Evolutionary conservation across 2,329 filamentous ascomycete species (phyloP).

Genomic region (Trichoderma brevicompactum): DNA sequence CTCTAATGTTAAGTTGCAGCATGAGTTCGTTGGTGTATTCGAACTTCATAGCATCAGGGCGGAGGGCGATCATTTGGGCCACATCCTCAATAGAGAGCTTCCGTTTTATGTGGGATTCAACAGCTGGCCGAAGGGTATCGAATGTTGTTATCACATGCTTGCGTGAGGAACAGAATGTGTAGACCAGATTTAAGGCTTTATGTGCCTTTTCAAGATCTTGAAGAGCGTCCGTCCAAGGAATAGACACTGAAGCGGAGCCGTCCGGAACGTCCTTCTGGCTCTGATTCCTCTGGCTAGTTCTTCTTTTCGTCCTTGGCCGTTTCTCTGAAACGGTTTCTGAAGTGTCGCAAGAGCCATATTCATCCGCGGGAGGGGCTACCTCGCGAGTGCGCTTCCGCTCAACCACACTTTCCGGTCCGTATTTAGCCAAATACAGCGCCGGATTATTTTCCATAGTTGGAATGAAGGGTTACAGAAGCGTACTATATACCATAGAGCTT

Average conservation of each 20-base stretch:
- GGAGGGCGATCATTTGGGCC: conserved; percentile 75
- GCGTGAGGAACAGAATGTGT: conserved; percentile 91
- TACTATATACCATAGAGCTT: neutral
- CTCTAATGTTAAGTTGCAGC: conserved; percentile 78
- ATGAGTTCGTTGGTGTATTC: conserved; percentile 83
- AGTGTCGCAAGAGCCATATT: neutral
- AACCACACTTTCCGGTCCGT: too few species aligned
- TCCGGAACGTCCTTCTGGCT: conserved; percentile 24
- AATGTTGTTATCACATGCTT: conserved; percentile 93
- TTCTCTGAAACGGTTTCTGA: neutral
- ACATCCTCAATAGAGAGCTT: conserved; percentile 76
- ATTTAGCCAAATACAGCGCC: neutral
- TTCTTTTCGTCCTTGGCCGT: neutral
- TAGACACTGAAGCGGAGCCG: conserved; percentile 38
- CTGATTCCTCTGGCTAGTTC: neutral
- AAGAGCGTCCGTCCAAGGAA: conserved; percentile 76
- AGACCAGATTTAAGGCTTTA: conserved; percentile 86
- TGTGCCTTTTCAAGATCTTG: conserved; percentile 75
- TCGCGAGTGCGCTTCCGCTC: neutral
- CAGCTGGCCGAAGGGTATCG: conserved; percentile 81
- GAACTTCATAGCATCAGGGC: conserved; percentile 80
- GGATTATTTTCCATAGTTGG: neutral
- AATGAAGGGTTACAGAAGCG: neutral
- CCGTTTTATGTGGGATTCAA: conserved; percentile 79
- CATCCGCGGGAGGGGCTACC: neutral